phyloP scores from a whole-genome alignment of 2,329 filamentous ascomycete species.

The Xylaria sp. region DNA sequence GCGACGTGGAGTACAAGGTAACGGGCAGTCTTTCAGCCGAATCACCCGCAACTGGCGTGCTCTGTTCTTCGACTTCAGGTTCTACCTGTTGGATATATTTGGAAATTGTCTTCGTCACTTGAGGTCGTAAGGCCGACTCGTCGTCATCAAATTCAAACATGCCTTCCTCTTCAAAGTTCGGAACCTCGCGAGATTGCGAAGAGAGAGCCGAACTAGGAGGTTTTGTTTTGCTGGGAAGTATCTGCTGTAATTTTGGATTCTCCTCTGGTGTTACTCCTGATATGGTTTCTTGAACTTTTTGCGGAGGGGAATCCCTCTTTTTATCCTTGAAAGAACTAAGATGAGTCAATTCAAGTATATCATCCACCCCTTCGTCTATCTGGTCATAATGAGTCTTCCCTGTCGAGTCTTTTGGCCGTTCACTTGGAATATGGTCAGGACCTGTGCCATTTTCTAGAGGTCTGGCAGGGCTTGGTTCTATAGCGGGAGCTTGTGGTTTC shows the following conservation, averaged over 20 bases:
- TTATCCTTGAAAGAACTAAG: conserved; percentile 45
- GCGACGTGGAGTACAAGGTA: conserved; percentile 56
- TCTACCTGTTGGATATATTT: conserved; percentile 52
- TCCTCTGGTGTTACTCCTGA: conserved; percentile 13
- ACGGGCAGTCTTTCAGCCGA: conserved; percentile 35
- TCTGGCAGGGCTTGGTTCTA: not conserved
- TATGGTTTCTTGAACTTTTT: conserved; percentile 6
- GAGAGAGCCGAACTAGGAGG: not conserved
- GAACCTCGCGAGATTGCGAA: not conserved
- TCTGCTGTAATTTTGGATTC: not conserved
- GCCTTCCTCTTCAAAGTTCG: conserved; percentile 50
- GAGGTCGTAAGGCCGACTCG: not conserved
- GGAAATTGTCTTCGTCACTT: conserved; percentile 44
- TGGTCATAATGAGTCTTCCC: conserved; percentile 32
- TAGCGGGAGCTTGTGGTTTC: conserved; percentile 20
- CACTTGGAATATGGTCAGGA: conserved; percentile 6
- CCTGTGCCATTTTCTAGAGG: not conserved
- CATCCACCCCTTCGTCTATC: conserved; percentile 35
- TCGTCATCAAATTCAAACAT: conserved; percentile 59
- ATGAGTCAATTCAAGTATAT: conserved; percentile 46
- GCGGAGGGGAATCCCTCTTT: conserved; percentile 44
- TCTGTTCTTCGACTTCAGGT: conserved; percentile 41
- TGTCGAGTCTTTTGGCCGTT: not conserved
- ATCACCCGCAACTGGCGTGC: conserved; percentile 34
- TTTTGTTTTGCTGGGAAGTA: conserved; percentile 9